These are phyloP conservation scores for Rhizophagus prolifer DNA, from an alignment of 192 early-diverging fungal species.

Conservation along the genomic window DNA sequence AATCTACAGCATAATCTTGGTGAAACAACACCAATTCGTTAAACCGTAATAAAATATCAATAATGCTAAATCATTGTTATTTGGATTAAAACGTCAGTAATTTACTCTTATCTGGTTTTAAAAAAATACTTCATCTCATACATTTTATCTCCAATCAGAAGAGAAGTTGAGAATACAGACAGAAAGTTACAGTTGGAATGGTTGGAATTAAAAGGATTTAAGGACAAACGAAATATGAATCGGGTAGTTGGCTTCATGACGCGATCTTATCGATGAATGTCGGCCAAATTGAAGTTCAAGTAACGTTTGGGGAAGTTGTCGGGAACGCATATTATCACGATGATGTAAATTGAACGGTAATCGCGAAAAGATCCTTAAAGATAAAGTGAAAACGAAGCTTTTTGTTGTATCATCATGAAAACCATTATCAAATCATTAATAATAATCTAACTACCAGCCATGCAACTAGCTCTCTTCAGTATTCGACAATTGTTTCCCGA, in stretches of 20 bases:
- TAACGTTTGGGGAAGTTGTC: background rate
- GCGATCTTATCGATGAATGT: background rate
- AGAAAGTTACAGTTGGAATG: constrained; percentile 21
- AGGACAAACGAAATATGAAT: constrained; percentile 1
- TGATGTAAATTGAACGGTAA: background rate
- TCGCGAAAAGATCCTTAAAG: constrained; percentile 10
- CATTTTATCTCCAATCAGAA: constrained; percentile 13
- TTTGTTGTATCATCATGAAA: background rate
- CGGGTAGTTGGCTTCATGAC: background rate
- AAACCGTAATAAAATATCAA: too few relatives aligned
- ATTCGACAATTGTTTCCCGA: background rate
- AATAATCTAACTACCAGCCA: background rate
- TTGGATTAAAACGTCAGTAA: too few relatives aligned
- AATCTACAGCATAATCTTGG: too few relatives aligned
- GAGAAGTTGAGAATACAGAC: constrained; percentile 22
- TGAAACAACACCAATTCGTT: too few relatives aligned
- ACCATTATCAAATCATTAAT: background rate
- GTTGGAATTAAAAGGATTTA: constrained; percentile 16
- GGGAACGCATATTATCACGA: background rate
- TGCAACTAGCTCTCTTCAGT: background rate
- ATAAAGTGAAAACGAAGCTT: background rate
- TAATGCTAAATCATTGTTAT: too few relatives aligned
- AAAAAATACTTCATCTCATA: too few relatives aligned
- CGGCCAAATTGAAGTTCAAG: background rate
- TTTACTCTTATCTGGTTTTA: too few relatives aligned